Percentiles rank a stretch among this genome's conserved stretches.
Evolutionary conservation across 768 basidiomycete species (phyloP).

Genomic region (Leucosporidium creatinivorum): DNA sequence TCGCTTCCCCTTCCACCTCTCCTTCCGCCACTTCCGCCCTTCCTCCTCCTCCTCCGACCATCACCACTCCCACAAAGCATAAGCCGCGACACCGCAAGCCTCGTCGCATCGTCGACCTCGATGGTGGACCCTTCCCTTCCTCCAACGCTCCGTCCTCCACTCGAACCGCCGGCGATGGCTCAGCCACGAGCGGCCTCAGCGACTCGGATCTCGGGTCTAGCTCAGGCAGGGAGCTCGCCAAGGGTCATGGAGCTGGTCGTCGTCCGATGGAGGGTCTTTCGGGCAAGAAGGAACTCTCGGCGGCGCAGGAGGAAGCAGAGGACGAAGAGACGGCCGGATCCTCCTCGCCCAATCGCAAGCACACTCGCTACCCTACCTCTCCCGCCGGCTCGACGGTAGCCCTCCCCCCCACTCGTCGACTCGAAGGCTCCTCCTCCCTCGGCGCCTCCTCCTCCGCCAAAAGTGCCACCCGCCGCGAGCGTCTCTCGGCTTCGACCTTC

Average conservation of each 20-base stretch:
- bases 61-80: constrained; percentile 39
- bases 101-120: constrained; percentile 72
- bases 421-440: constrained; percentile 8
- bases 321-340: not conserved
- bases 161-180: not conserved
- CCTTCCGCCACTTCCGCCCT: not conserved
- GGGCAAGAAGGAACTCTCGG: no score
- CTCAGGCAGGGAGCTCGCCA: not conserved
- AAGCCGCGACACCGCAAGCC: constrained; percentile 51
- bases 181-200: constrained; percentile 7
- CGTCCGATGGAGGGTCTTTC: no score
- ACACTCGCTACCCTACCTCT: constrained; percentile 14
- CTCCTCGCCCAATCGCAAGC: not conserved
- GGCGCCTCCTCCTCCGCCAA: no score
- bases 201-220: constrained; percentile 38
- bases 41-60: not conserved
- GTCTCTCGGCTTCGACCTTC: constrained; percentile 58
- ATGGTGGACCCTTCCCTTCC: constrained; percentile 40
- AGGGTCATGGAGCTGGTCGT: no score
- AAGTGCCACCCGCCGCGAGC: constrained; percentile 39
- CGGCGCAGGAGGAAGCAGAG: constrained; percentile 2
- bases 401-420: not conserved
- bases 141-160: not conserved
- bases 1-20: not conserved
- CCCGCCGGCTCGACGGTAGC: not conserved